phyloP scores from a whole-genome alignment of 2,329 filamentous ascomycete species.

The Cladosporium colombiae region DNA sequence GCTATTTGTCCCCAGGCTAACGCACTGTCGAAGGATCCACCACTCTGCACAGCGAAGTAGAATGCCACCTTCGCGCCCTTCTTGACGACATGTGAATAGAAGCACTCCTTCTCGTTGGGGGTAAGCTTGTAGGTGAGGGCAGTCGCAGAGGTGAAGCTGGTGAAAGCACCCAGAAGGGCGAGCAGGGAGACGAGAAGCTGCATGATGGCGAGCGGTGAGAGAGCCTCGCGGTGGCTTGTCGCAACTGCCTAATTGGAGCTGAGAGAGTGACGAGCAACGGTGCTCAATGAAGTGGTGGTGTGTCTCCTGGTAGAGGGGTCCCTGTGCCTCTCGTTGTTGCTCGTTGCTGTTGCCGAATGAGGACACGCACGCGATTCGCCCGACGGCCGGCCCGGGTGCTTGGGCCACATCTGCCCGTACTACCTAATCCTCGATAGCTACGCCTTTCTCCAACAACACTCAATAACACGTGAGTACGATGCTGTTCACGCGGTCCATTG shows the following conservation, averaged over 20 bases:
- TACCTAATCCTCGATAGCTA: neutral
- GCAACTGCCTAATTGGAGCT: neutral
- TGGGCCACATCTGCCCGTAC: neutral
- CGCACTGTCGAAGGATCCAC: constrained; percentile 81
- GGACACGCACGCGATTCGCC: constrained; percentile 11
- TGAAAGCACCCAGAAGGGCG: constrained; percentile 60
- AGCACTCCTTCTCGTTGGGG: constrained; percentile 93
- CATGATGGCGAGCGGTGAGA: constrained; percentile 26
- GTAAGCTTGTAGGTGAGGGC: constrained; percentile 90
- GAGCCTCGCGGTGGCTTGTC: neutral
- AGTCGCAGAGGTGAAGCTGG: constrained; percentile 75
- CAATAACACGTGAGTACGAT: neutral
- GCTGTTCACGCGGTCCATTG: neutral
- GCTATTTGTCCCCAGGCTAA: neutral
- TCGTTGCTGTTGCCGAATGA: constrained; percentile 15
- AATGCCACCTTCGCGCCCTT: constrained; percentile 89
- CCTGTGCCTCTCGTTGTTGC: constrained; percentile 1
- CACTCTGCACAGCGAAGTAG: constrained; percentile 99
- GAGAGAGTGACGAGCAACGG: constrained; percentile 2
- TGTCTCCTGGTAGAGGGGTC: constrained; percentile 4
- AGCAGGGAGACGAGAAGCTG: constrained; percentile 31
- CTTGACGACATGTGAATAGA: constrained; percentile 79
- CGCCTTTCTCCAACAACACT: neutral
- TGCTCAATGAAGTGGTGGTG: neutral
- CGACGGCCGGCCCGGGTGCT: neutral